A percentile compares a stretch with the other conserved stretches of the same genome.
Evolutionary conservation across 192 early-diverging fungal genomes (phyloP).

Genomic region (Cetraspora pellucida): DNA sequence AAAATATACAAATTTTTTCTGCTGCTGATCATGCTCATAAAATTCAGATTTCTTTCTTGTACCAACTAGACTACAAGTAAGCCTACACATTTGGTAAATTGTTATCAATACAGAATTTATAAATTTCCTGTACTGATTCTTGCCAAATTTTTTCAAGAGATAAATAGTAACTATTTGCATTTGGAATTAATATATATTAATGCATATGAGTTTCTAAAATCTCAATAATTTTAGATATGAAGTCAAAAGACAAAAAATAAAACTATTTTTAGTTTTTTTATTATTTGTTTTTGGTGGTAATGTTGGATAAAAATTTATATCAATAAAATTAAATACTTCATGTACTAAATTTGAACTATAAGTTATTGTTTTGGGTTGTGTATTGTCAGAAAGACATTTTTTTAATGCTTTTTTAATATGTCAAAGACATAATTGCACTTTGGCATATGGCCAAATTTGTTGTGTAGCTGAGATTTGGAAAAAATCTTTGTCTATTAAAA

Average conservation of each 20-base stretch:
- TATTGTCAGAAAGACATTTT: background rate
- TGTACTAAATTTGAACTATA: background rate
- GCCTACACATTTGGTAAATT: background rate
- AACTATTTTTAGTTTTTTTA: background rate
- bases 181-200: background rate
- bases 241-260: background rate
- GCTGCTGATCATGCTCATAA: background rate
- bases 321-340: background rate
- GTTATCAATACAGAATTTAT: background rate
- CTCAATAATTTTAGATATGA: background rate
- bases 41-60: background rate
- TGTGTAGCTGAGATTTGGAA: background rate
- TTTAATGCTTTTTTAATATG: background rate
- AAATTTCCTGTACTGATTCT: background rate
- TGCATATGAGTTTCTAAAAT: constrained; percentile 2
- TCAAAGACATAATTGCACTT: background rate
- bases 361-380: background rate
- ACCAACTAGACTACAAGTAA: background rate
- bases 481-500: constrained; percentile 4
- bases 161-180: background rate
- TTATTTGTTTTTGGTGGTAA: too few relatives aligned
- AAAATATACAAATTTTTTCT: too few relatives aligned
- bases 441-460: background rate
- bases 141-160: background rate
- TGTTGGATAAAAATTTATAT: background rate